Evolutionary conservation across 257 asterid species (phyloP), one percentile per base, ranked within the genome.

Genomic region (Schizonepeta tenuifolia): DNA sequence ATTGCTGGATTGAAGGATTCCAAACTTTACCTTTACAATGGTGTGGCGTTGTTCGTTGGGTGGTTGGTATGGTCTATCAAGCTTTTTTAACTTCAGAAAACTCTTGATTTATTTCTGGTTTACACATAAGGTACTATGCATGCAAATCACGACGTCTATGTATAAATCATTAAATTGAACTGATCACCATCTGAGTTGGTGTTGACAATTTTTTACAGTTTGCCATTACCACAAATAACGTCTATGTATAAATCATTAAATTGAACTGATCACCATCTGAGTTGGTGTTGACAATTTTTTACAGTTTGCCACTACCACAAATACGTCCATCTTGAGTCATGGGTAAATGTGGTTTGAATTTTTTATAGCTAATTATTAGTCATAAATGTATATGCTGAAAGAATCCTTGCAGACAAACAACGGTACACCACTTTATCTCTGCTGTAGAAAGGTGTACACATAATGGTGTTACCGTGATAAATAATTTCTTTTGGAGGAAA

Each of bases 31-130:
- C 69, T 86, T 28, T 77, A 58, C 77, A 94, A 91, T 74, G 99
- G 97, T 8, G 82, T 91, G 78, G 96, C 89, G 20, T 75, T 94
- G 87, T 94, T 94, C 89, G 43, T 91, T 12, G 96, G 97, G 44
- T 94, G 99, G 99, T 77, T 94, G 97, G 99, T 94, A 94, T 77
- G 87, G 24, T 75, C 77, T 33, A 56, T 60, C 70, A 58, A 44
- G 35, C 63, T 72, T 20, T 40, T 77, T 62, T 71, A 26, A 47
- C 68, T 69, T 77, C 69, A 31, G 4, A 40, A 38, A 15, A 40
- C 50, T 44, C 21, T 18, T 51, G 40, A 8, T 33, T 47, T 62
- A 24, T 58, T 67, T 72, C 46, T 72, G n/a, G 63, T 62, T 51
- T 31, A 41, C 6, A 69, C 10, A 70, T 50, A 51, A 31, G 44